Base-by-base conservation (phyloP, 352 stramenopile genomes). In the Pseudoperonospora humuli region DNA sequence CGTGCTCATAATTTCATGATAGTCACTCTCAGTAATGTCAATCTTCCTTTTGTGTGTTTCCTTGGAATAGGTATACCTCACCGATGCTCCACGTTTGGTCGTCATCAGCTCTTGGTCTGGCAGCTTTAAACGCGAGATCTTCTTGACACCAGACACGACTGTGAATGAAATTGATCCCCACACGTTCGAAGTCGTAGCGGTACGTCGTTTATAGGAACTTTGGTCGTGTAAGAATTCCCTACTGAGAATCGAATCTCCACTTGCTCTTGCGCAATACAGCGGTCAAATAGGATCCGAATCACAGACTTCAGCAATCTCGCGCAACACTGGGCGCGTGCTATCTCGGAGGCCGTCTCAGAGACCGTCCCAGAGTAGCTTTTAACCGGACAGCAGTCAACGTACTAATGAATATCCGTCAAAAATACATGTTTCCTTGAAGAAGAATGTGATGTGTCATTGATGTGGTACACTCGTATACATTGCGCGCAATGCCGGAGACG, bases 111-210 rank as follows among this genome's bases (percentile, higher is more conserved):
- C 70, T 7, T 86, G 67, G 63, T 80, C 71, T 17, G 70, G 67
- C 37, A 76, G 74, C 28, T 83, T 82, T 45, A 90, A 90, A 57
- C 70, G 70, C 32, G 78, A 88, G 39, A 60, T 87, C 35, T 58
- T 70, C 24, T 53, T 90, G 37, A 75, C 73, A 3, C 52, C 61
- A 11, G 61, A 79, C 49, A 84, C 73, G 7, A 84, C 75, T 20
- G 67, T 87, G 35, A 88, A 78, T 32, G 58, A 77, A 11, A 74
- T 84, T 28, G 75, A 77, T 19, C 70, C 64, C 5, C 68, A 90
- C 39, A 86, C 78, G 31, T 87, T 90, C 29, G 78, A 90, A 25
- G 56, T 90, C 40, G 69, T 84, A 46, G 58, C 75, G 63, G 78
- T 90, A 35, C 44, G 75, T 75, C 13, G 9, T 29, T 29, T 29